Percentiles rank a stretch among this genome's conserved stretches.
phyloP scores from a whole-genome alignment of 1,284 basidiomycete genomes.

The Clitocybe nebularis region DNA sequence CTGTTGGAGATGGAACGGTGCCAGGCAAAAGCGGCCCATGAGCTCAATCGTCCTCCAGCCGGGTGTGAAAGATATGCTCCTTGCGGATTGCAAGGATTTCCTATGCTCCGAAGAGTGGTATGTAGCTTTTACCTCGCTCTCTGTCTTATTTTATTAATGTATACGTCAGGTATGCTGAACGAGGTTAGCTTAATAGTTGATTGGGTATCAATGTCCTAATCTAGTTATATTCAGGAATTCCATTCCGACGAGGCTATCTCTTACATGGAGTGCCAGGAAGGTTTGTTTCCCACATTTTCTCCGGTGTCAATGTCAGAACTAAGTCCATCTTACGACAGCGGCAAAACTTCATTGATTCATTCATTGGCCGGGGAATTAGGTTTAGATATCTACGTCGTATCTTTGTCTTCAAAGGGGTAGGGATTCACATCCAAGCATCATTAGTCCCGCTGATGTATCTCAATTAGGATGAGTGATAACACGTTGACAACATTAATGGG shows the following conservation, averaged over 20 bases:
- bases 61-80: slow-evolving; percentile 82
- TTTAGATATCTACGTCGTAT: slow-evolving; percentile 87
- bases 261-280: slow-evolving; percentile 82
- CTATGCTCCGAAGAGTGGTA: slow-evolving; percentile 79
- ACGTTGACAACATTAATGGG: slow-evolving; percentile 79
- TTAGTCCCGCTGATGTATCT: slow-evolving; percentile 9
- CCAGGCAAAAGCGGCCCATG: slow-evolving; percentile 81
- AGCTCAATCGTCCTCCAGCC: slow-evolving; percentile 83
- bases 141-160: slow-evolving; percentile 12
- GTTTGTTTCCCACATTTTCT: slow-evolving; percentile 34
- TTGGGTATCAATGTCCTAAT: neutral
- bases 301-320: slow-evolving; percentile 9
- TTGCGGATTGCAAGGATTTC: slow-evolving; percentile 82
- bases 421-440: slow-evolving; percentile 15
- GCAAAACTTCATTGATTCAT: slow-evolving; percentile 81
- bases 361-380: slow-evolving; percentile 82
- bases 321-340: slow-evolving; percentile 40
- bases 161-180: slow-evolving; percentile 69
- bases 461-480: slow-evolving; percentile 78
- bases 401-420: slow-evolving; percentile 79
- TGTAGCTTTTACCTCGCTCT: slow-evolving; percentile 23
- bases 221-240: slow-evolving; percentile 54
- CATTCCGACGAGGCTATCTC: slow-evolving; percentile 81
- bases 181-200: slow-evolving; percentile 48
- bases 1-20: slow-evolving; percentile 83